A percentile compares a stretch with the other conserved stretches of the same genome.
Evolutionary conservation across 192 early-diverging fungal species (phyloP).

Genomic region (Podila clonocystis): DNA sequence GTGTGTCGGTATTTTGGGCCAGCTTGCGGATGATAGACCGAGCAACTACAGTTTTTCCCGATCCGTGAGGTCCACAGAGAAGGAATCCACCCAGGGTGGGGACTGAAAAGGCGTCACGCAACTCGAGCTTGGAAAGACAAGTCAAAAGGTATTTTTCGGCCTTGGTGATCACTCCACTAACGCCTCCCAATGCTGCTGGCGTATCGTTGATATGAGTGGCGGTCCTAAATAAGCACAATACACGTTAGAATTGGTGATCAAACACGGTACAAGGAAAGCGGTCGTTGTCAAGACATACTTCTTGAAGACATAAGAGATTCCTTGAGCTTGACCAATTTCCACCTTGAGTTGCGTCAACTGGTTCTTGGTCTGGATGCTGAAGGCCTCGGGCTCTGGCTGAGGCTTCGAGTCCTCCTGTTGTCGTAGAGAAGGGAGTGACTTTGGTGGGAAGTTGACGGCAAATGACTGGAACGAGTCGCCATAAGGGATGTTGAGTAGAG

Average conservation of each 20-base stretch:
- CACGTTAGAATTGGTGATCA: no score
- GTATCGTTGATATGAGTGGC: slow-evolving; percentile 30
- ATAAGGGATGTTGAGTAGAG: slow-evolving; percentile 34
- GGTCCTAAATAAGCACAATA: slow-evolving; percentile 9
- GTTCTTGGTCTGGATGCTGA: slow-evolving; percentile 22
- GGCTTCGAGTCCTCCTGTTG: slow-evolving; percentile 23
- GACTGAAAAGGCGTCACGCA: slow-evolving; percentile 49
- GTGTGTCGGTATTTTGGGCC: slow-evolving; percentile 48
- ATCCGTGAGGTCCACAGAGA: slow-evolving; percentile 75
- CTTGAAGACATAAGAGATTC: slow-evolving; percentile 28
- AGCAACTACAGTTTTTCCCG: slow-evolving; percentile 78
- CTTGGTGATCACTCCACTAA: slow-evolving; percentile 45
- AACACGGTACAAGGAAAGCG: background rate
- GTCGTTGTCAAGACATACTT: slow-evolving; percentile 8
- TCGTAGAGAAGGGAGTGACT: slow-evolving; percentile 13
- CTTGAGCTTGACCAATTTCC: slow-evolving; percentile 52
- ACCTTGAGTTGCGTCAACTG: slow-evolving; percentile 42
- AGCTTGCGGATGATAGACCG: slow-evolving; percentile 58
- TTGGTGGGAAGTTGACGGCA: slow-evolving; percentile 52
- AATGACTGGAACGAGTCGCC: slow-evolving; percentile 27
- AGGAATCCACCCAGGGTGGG: slow-evolving; percentile 66
- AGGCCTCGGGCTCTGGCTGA: slow-evolving; percentile 32
- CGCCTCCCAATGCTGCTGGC: slow-evolving; percentile 53
- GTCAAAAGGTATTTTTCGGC: slow-evolving; percentile 54
- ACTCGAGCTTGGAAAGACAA: slow-evolving; percentile 48